Percentiles rank a stretch among this genome's conserved stretches.
phyloP scores from a whole-genome alignment of 2,329 filamentous ascomycete species.

The Gremmenia infestans region DNA sequence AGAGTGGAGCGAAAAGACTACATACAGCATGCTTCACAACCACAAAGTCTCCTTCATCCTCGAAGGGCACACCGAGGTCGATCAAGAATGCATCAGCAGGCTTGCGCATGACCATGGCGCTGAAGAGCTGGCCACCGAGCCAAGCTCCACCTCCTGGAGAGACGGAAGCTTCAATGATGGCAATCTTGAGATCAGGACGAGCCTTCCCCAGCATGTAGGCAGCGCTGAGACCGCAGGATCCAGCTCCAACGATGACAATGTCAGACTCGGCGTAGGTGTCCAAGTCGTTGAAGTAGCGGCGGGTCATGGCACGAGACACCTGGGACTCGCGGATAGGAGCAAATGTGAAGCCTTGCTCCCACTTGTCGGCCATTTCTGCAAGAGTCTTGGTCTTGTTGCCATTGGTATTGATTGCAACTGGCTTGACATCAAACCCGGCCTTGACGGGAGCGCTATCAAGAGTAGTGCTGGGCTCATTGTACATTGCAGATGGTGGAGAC shows the following conservation, averaged over 20 bases:
- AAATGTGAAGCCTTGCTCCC: constrained; percentile 71
- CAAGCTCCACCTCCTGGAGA: constrained; percentile 85
- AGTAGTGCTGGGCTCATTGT: constrained; percentile 36
- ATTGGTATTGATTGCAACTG: constrained; percentile 41
- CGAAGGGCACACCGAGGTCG: constrained; percentile 77
- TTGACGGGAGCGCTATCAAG: constrained; percentile 32
- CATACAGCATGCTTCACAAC: constrained; percentile 82
- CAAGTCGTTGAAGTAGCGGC: constrained; percentile 86
- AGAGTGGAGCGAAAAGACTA: background rate
- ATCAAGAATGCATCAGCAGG: constrained; percentile 80
- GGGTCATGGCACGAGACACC: constrained; percentile 89
- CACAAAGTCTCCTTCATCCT: constrained; percentile 83
- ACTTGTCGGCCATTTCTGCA: constrained; percentile 66
- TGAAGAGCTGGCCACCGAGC: constrained; percentile 92
- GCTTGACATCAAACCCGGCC: constrained; percentile 45
- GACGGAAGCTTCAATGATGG: constrained; percentile 83
- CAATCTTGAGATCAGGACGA: constrained; percentile 86
- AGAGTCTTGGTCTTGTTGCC: constrained; percentile 39
- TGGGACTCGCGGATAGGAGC: constrained; percentile 85
- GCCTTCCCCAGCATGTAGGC: constrained; percentile 80
- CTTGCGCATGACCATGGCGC: constrained; percentile 92
- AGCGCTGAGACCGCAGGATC: constrained; percentile 79
- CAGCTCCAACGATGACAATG: constrained; percentile 88
- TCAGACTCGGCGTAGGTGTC: constrained; percentile 88
- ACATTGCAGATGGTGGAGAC: constrained; percentile 72